Percentiles rank a stretch among this genome's conserved stretches.
Conservation (phyloP, 768 basidiomycete species). For the Kwoniella europaea region DNA sequence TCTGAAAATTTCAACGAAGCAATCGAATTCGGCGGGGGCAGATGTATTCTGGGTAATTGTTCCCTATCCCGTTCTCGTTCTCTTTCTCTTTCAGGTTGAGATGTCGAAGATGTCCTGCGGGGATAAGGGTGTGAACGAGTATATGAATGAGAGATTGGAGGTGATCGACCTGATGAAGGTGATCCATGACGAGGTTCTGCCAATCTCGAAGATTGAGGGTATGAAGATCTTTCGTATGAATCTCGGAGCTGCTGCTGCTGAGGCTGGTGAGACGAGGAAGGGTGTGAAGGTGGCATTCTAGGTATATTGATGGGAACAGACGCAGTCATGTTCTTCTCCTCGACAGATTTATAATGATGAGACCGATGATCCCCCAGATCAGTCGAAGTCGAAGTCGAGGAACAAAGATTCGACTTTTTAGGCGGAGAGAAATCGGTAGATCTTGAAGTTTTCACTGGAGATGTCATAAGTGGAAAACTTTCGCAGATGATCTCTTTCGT, state of each 20-base stretch:
- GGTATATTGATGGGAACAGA: constrained; percentile 21
- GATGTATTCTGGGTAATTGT: constrained; percentile 14
- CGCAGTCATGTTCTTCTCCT: constrained; percentile 21
- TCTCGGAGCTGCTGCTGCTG: constrained; percentile 3
- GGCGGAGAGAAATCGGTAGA: constrained; percentile 9
- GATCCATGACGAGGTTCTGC: constrained; percentile 4
- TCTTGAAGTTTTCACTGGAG: constrained; percentile 2
- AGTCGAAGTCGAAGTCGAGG: background rate
- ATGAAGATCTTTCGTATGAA: background rate
- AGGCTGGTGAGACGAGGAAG: background rate
- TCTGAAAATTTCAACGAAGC: constrained; percentile 6
- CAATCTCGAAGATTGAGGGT: background rate
- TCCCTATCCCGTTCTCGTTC: constrained; percentile 7
- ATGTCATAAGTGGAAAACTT: constrained; percentile 13
- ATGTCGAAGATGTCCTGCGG: constrained; percentile 7
- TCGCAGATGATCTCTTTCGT: background rate
- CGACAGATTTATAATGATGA: background rate
- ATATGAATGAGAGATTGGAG: constrained; percentile 17
- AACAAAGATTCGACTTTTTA: background rate
- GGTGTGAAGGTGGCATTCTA: constrained; percentile 20
- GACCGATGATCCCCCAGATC: background rate
- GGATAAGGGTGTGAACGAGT: constrained; percentile 26
- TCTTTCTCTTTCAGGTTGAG: constrained; percentile 10
- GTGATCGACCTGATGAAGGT: constrained; percentile 19
- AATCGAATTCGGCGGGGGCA: constrained; percentile 14